These are phyloP conservation scores for Paraphoma chrysanthemicola DNA, from an alignment of 2,329 filamentous ascomycete species.

Conservation along the genomic window DNA sequence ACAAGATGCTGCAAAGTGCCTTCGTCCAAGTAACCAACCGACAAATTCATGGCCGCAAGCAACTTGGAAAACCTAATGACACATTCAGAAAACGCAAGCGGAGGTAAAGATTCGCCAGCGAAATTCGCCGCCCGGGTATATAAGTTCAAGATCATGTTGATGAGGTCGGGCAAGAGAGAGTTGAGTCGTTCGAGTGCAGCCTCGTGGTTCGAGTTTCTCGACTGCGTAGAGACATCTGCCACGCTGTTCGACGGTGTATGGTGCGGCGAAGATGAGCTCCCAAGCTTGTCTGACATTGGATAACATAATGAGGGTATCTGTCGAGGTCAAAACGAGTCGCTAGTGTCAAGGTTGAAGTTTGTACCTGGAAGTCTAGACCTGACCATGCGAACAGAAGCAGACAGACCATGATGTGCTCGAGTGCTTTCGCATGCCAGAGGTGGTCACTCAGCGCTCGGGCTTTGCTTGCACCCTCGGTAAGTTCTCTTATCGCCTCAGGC, in stretches of 20 bases:
- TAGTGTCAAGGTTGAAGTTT: conserved; percentile 14
- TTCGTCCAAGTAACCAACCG: conserved; percentile 67
- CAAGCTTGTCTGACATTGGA: conserved; percentile 57
- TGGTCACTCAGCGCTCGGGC: conserved; percentile 86
- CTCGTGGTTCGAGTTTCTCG: conserved; percentile 52
- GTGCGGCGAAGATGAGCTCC: conserved; percentile 51
- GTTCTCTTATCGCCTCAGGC: conserved; percentile 84
- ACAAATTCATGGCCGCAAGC: conserved; percentile 70
- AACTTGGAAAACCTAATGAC: conserved; percentile 76
- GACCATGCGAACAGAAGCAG: conserved; percentile 85
- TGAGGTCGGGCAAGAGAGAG: conserved; percentile 72
- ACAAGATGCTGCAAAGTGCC: conserved; percentile 59
- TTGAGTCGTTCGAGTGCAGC: conserved; percentile 57
- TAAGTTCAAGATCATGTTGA: conserved; percentile 76
- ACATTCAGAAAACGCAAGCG: conserved; percentile 74
- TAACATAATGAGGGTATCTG: conserved; percentile 63
- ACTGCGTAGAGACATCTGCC: conserved; percentile 46
- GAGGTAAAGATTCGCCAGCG: conserved; percentile 72
- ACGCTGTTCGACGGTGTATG: conserved; percentile 49
- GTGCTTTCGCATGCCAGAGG: conserved; percentile 95
- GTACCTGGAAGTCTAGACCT: conserved; percentile 79
- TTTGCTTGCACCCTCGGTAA: conserved; percentile 78
- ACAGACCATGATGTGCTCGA: conserved; percentile 85
- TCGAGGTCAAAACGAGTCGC: conserved; percentile 9
- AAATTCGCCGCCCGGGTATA: conserved; percentile 72